These are phyloP conservation scores for Alternaria incomplexa DNA, from an alignment of 2,329 filamentous ascomycete genomes.

Conservation along the genomic window DNA sequence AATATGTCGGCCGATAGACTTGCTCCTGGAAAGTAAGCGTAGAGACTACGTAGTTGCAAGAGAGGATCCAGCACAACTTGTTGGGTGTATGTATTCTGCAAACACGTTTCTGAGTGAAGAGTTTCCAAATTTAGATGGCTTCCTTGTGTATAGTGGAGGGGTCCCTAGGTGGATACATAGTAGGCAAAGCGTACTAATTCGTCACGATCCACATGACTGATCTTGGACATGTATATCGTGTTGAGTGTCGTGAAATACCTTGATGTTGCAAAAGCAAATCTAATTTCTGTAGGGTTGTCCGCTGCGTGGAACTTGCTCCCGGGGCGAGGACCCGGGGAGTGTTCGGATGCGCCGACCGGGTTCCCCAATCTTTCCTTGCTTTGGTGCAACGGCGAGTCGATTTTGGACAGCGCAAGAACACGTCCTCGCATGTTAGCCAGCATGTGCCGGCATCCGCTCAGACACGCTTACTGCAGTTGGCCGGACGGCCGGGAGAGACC, in stretches of 20 bases:
- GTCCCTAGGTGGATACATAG: neutral
- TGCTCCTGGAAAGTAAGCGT: neutral
- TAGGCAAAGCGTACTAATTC: neutral
- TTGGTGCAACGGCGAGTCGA: neutral
- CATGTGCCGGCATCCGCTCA: constrained; percentile 5
- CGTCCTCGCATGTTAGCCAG: neutral
- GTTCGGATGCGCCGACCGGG: neutral
- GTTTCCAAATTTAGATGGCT: neutral
- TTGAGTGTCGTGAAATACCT: neutral
- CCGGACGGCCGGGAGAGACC: constrained; percentile 9
- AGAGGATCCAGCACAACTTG: neutral
- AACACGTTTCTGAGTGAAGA: neutral
- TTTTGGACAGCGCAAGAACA: neutral
- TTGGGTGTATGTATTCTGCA: neutral
- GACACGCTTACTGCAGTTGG: constrained; percentile 15
- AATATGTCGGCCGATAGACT: neutral
- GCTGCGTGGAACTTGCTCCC: neutral
- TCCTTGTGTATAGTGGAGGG: neutral
- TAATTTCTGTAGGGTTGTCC: neutral
- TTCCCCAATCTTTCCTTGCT: neutral
- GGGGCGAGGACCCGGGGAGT: neutral
- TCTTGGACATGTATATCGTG: neutral
- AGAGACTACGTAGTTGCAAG: neutral
- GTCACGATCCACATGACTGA: neutral
- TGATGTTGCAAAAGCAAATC: neutral